A percentile compares a stretch with the other conserved stretches of the same genome.
These are phyloP conservation scores for Colletotrichum sp. DNA, from an alignment of 2,329 filamentous ascomycete species.

Conservation along the genomic window DNA sequence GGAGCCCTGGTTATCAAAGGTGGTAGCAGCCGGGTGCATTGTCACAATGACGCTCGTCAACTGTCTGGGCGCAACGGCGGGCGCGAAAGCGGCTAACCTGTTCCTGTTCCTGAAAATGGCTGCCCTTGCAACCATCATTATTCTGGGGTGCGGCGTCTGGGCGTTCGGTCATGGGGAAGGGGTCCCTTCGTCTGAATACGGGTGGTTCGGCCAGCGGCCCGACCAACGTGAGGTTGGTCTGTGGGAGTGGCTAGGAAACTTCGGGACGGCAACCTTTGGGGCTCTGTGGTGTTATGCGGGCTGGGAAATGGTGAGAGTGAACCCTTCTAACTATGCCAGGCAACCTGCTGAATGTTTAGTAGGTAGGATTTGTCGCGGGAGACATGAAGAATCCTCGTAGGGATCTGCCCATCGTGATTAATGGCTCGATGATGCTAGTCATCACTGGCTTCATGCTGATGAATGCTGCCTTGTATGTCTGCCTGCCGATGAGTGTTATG, in stretches of 20 bases:
- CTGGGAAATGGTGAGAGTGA: slow-evolving; percentile 47
- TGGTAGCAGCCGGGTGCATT: slow-evolving; percentile 41
- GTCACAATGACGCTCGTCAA: slow-evolving; percentile 44
- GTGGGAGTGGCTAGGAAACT: slow-evolving; percentile 44
- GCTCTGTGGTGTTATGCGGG: slow-evolving; percentile 48
- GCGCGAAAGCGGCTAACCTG: slow-evolving; percentile 42
- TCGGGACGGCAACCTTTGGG: slow-evolving; percentile 46
- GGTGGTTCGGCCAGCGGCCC: slow-evolving; percentile 30
- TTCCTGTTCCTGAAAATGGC: slow-evolving; percentile 41
- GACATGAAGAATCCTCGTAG: slow-evolving; percentile 30
- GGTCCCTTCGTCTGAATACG: slow-evolving; percentile 36
- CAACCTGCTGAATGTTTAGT: background rate
- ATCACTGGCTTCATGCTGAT: slow-evolving; percentile 45
- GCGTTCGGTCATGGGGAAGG: slow-evolving; percentile 39
- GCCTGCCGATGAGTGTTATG: slow-evolving; percentile 44
- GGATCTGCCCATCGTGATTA: slow-evolving; percentile 43
- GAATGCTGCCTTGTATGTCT: slow-evolving; percentile 47
- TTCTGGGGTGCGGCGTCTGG: slow-evolving; percentile 26
- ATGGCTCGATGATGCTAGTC: slow-evolving; percentile 45
- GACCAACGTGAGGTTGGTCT: slow-evolving; percentile 22
- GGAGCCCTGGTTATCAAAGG: slow-evolving; percentile 34
- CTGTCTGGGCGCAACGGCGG: slow-evolving; percentile 45
- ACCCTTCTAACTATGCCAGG: background rate
- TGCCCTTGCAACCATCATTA: slow-evolving; percentile 17
- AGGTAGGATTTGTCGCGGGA: slow-evolving; percentile 30